These are phyloP conservation scores for Saccharum hybrid DNA, from an alignment of 202 grass and related monocot species.

Conservation along the genomic window DNA sequence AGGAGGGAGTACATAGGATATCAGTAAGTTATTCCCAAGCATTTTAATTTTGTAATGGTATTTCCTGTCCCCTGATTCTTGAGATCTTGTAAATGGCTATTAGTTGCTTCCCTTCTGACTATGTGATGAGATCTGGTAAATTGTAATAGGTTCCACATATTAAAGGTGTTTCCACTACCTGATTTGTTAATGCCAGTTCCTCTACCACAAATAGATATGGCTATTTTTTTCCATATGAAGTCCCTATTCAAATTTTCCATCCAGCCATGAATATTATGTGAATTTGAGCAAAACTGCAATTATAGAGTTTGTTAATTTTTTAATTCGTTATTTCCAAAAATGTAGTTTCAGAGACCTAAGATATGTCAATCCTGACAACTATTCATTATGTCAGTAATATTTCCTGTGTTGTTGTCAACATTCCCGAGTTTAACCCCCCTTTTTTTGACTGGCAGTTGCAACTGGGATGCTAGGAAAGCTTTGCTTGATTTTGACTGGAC, in stretches of 20 bases:
- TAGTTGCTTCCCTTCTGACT: not conserved
- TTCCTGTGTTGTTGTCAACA: not conserved
- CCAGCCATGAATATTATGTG: not conserved
- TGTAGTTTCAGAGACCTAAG: not conserved
- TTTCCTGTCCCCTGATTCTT: not conserved
- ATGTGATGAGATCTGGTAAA: not conserved
- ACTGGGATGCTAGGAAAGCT: constrained; percentile 79
- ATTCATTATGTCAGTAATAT: constrained; percentile 2
- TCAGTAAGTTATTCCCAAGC: not conserved
- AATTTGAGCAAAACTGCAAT: constrained; percentile 2
- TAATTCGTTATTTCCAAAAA: constrained; percentile 1
- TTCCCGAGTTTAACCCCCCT: not conserved
- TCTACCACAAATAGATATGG: not conserved
- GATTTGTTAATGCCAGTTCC: not conserved
- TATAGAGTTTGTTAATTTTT: not conserved
- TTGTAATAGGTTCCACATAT: not conserved
- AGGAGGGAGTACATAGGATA: not conserved
- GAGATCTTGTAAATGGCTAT: not conserved
- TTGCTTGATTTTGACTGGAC: constrained; percentile 70
- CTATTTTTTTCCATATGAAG: not conserved
- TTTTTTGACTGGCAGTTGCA: constrained; percentile 55
- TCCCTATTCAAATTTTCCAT: not conserved
- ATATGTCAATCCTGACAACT: not conserved
- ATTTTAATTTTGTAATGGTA: not conserved
- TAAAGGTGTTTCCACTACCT: not conserved